Base-by-base conservation (phyloP, 2,329 filamentous ascomycete genomes). In the Botrytis galanthina region DNA sequence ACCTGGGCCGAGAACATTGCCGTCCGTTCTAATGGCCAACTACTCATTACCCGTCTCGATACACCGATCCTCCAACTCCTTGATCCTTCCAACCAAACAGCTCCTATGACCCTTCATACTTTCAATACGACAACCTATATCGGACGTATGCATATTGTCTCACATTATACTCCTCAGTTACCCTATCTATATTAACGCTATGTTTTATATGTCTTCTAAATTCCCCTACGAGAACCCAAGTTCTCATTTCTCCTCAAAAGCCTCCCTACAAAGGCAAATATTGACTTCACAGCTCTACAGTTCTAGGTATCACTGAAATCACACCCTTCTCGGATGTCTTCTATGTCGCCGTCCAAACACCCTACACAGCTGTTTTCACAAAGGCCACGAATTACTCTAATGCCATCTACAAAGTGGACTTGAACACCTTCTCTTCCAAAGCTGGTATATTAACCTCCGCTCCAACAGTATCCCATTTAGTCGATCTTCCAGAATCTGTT, bases 1-100 rank as follows among this genome's bases (percentile, higher is more conserved):
- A 74, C 42, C 29, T 76, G 73, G 76, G 64, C 60, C 20, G 83
- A 84, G 74, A 84, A 84, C 68, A 76, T 84, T 42, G 81, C 79
- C 18, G 70, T 82, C 5, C 82, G 80, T 29, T 70, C 78, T 14
- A 83, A 83, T 61, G 81, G 81, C 29, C 78, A 81, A 46, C 75
- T 83, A 32, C 79, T 84, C 39, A 78, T 81, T 26, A 77, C 78
- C 18, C 73, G 80, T 5, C 73, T 83, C 22, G 78, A 80, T 66
- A 64, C 66, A 37, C 78, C 82, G 7, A 78, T 81, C 68, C 75
- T 84, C 8, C 79, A 79, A 74, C 76, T 82, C 42, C 73, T 84
- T 62, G 75, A 82, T 67, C 82, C 82, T 18, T 48, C 69, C 22
- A 70, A 69, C 1, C 42, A 48, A 29, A 71, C 60, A 7, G 71